Evolutionary conservation across 2,329 filamentous ascomycete genomes (phyloP), one percentile per base, ranked within the genome.

Genomic region (Ophiosphaerella korrae): DNA sequence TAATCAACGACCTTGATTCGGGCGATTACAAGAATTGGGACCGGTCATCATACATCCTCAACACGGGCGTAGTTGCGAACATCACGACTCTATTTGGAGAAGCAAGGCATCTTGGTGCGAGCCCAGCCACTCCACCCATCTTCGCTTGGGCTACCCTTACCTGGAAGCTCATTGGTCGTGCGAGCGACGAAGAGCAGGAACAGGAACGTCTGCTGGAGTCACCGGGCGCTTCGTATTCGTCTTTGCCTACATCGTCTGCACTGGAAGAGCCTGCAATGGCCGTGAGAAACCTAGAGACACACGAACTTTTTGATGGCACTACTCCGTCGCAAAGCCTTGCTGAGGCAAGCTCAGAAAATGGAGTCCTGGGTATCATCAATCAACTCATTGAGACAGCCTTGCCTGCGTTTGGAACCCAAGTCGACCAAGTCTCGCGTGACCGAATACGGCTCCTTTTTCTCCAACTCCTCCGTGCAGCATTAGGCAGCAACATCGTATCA

Each of bases 131-230:
- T 48, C 90, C 90, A 1, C 85, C 89, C 14, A 82, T 90, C 16
- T 89, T 95, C 59, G 84, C 89, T 3, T 97, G 92, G 92, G 85
- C 87, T 3, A 78, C 93, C 41, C 83, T 96, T 23, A 62, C 58
- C 3, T 71, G 60, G 60, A 66, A 60, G 39, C 58, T 72, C 7
- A 62, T 55, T 2, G 48, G 44, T 5, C 54, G 61, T 7, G 65
- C 62, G 7, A 58, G 35, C 23, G 38, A 46, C 21, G 53, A 69
- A n/a, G 66, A 70, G 35, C 58, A 68, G 39, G 61, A 66, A 23
- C 68, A 65, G 11, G 67, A 72, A 8, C 54, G 48, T 24, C 43
- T 67, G 6, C 53, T 70, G 0, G 67, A 68, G n/a, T 51, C 52
- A n/a, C 50, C 57, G 6, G 44, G 53, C 24, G 55, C 50, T 11